Base-by-base conservation (phyloP, 495 filamentous ascomycete genomes). In the Immersiella caudata region DNA sequence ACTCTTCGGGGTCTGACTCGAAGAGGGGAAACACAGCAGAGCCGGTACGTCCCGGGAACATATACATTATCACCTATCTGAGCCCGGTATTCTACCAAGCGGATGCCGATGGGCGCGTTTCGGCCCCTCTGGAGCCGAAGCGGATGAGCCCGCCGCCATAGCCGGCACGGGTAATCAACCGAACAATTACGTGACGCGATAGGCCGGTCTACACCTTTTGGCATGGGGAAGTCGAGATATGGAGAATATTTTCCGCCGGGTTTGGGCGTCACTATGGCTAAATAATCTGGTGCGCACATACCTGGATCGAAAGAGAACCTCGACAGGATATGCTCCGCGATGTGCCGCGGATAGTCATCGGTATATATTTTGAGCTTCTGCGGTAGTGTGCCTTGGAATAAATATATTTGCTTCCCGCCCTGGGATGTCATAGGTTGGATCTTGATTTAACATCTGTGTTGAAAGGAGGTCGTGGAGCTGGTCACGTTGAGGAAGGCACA, bases 251-350 rank as follows among this genome's bases (percentile, higher is more conserved):
- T 18, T 57, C 54, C 9, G 22, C 22, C 5, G 54, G 22, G 12
- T 14, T 27, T 35, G 35, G 22, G 21, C 7, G 21, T 35, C 26
- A 63, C 60, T 63, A 63, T 63, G 60, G 60, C 60, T 63, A 63
- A 63, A 63, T 52, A 63, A 22, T 21, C 46, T 12, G 16, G 40
- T 18, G 16, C 11, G 5, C 2, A 46, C 40, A 12, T 46, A 14
- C 40, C 11, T 46, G 40, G 40, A 46, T 46, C 16, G 9, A 12
- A 46, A 12, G 40, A 46, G 40, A 46, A 14, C 11, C 11, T 46
- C 29, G 29, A 33, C 8, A 8, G 29, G 40, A 14, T 18, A 12
- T 46, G 40, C 14, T 14, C 40, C 11, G 40, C 14, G 40, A 46
- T 46, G 40, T 4, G 4, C 16, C 40, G 40, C 5, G 40, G 40